Evolutionary conservation across 352 stramenopile genomes (phyloP).

Genomic region (Phytophthora tubulina): DNA sequence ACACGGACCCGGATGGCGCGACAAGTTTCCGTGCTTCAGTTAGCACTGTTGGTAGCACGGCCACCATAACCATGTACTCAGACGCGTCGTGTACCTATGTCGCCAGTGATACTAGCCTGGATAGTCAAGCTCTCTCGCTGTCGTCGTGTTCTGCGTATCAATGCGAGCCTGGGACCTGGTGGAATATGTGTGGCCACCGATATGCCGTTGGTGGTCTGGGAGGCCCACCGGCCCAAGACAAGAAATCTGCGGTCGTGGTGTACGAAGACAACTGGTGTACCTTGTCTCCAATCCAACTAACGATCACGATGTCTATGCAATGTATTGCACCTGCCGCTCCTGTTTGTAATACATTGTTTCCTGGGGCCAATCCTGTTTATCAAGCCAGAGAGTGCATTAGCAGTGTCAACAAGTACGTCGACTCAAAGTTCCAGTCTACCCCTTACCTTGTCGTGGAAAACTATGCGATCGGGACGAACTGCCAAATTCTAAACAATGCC

Average conservation of each 20-base stretch:
- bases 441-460: constrained; percentile 22
- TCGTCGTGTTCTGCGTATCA: constrained; percentile 3
- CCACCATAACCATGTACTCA: not conserved
- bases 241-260: no score
- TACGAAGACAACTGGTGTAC: constrained; percentile 24
- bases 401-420: not conserved
- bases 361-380: not conserved
- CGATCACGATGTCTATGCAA: not conserved
- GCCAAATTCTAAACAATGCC: not conserved
- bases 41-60: not conserved
- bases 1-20: no score
- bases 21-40: not conserved
- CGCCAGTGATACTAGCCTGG: constrained; percentile 4
- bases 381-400: constrained; percentile 19
- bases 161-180: not conserved
- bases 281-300: constrained; percentile 4
- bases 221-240: not conserved
- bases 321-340: not conserved
- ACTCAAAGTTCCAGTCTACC: not conserved
- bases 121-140: constrained; percentile 8
- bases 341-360: constrained; percentile 8
- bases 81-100: constrained; percentile 10
- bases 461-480: constrained; percentile 22
- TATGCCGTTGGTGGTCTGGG: constrained; percentile 16
- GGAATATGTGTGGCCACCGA: not conserved